Conservation (phyloP, 2,329 filamentous ascomycete species). For the Lachnellula suecica region DNA sequence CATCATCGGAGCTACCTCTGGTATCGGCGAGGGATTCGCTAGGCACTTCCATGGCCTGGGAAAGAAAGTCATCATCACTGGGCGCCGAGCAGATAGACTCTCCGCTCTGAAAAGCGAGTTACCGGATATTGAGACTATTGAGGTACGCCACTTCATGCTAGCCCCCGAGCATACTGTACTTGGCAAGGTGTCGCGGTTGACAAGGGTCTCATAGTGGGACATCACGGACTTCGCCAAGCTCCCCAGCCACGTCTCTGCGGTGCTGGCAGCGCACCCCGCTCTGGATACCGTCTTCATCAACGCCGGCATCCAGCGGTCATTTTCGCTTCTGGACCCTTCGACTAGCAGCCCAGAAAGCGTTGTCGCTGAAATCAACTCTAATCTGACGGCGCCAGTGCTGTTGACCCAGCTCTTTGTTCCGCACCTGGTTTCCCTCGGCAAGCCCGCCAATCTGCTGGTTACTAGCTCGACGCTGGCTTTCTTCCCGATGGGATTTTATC, state of each 20-base stretch:
- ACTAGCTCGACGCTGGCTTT: constrained; percentile 28
- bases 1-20: constrained; percentile 31
- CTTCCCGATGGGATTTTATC: constrained; percentile 28
- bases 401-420: constrained; percentile 30
- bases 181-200: too few species aligned
- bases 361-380: constrained; percentile 12
- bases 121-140: background rate
- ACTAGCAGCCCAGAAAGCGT: constrained; percentile 8
- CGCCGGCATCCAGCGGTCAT: constrained; percentile 30
- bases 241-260: background rate
- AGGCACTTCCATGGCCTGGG: constrained; percentile 13
- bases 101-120: background rate
- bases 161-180: background rate
- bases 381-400: constrained; percentile 30
- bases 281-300: constrained; percentile 34
- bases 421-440: constrained; percentile 16
- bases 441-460: constrained; percentile 25
- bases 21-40: constrained; percentile 19
- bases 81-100: background rate
- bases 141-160: too few species aligned
- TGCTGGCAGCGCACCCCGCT: background rate
- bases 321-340: constrained; percentile 22
- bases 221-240: constrained; percentile 2
- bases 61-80: constrained; percentile 7
- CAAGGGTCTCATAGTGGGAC: too few species aligned